Evolutionary conservation across 2,329 filamentous ascomycete genomes (phyloP).

Genomic region (Fusarium heterosporum): DNA sequence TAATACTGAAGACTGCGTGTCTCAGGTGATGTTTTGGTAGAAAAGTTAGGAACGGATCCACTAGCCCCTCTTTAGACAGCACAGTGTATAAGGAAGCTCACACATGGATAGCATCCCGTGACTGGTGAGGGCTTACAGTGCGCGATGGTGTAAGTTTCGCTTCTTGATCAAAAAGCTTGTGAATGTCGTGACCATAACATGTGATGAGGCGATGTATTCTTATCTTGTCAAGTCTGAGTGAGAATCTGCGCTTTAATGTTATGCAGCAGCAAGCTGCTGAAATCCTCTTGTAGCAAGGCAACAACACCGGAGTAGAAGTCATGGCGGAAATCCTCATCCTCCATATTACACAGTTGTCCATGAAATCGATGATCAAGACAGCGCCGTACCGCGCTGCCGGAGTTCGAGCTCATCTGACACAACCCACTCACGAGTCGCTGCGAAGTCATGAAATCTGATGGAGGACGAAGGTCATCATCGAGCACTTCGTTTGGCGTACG

Average conservation of each 20-base stretch:
- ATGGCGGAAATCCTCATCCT: conserved; percentile 2
- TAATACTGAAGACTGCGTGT: background rate
- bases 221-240: too few relatives aligned
- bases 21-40: background rate
- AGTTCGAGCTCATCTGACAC: too few relatives aligned
- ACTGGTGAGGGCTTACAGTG: background rate
- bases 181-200: background rate
- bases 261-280: too few relatives aligned
- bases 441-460: too few relatives aligned
- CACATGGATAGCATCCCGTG: background rate
- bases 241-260: too few relatives aligned
- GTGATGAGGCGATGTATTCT: too few relatives aligned
- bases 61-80: background rate
- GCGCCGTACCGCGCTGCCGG: background rate
- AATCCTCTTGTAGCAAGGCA: background rate
- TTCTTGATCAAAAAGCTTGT: background rate
- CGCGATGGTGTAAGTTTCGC: background rate
- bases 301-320: conserved; percentile 4
- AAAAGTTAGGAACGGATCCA: background rate
- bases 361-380: conserved; percentile 1
- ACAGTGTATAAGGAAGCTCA: background rate
- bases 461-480: too few relatives aligned
- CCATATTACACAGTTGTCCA: background rate
- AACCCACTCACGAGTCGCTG: too few relatives aligned
- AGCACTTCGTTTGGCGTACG: too few relatives aligned